Evolutionary conservation across 2,329 filamentous ascomycete genomes (phyloP), one percentile per base, ranked within the genome.

Genomic region (Trichoderma koningiopsis): DNA sequence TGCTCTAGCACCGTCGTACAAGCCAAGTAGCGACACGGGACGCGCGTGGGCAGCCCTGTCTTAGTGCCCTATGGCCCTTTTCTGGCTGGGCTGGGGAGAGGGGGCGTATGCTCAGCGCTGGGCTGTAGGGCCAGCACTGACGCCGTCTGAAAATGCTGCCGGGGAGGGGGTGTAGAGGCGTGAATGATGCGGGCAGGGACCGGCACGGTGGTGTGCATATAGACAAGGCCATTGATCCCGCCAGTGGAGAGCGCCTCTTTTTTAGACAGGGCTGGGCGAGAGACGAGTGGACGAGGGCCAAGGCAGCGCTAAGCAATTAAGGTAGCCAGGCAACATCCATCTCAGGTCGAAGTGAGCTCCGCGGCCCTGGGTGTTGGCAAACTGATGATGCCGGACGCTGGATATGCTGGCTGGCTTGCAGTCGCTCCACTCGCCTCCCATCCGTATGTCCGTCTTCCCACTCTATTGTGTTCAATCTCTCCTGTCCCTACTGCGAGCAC

Each of bases 1-100:
- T 69, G 55, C 68, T 69, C 61, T 69, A 69, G 68, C 68, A 60
- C 64, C 56, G 64, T 68, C 64, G 64, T 68, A 60, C 55, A 55
- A 43, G 62, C 22, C 62, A 49, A 43, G 62, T 66, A 66, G 62
- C 57, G 61, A 33, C n/a, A 68, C 57, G 56, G 57, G 57, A 60
- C 55, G 56, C 66, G 66, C 66, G 66, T 68, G 66, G 66, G 57
- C 66, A 61, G 66, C 56, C 57, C 65, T 68, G 65, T 60, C 43
- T 52, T 31, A 67, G 64, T 58, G 64, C 64, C 56, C 35, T 60
- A 68, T 47, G 43, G 64, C 31, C 53, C 43, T 59, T 68, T 58
- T 60, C 53, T 49, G 19, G 19, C 62, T 66, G 62, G n/a, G n/a
- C 52, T 66, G 62, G 62, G 53, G 62, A 40, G 13, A 40, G n/a